These are phyloP conservation scores for Syncephalastrum sp. DNA, from an alignment of 371 early-diverging fungal species.

Conservation along the genomic window DNA sequence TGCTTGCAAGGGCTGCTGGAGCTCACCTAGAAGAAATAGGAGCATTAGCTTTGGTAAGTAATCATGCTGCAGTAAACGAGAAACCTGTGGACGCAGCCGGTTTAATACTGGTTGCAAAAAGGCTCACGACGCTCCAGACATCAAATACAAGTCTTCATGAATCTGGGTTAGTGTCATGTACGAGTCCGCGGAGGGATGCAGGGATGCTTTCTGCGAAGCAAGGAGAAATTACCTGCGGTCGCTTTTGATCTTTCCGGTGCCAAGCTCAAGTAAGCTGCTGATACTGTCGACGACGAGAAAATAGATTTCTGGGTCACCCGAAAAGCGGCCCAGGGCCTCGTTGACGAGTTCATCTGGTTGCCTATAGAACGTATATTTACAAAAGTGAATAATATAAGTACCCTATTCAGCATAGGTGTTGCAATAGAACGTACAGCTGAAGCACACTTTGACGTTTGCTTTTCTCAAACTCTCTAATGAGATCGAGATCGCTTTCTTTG, in stretches of 20 bases:
- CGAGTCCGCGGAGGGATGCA: background rate
- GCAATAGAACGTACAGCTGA: conserved; percentile 29
- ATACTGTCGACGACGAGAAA: conserved; percentile 45
- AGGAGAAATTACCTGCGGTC: conserved; percentile 17
- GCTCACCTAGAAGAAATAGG: conserved; percentile 29
- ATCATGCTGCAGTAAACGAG: background rate
- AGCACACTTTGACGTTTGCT: conserved; percentile 36
- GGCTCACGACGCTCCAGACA: conserved; percentile 39
- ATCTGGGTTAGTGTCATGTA: no score
- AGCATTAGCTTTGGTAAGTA: no score
- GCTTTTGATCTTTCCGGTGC: conserved; percentile 16
- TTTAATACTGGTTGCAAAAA: conserved; percentile 32
- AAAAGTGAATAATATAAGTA: background rate
- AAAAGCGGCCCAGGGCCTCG: conserved; percentile 29
- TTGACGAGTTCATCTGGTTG: conserved; percentile 41
- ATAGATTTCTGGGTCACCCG: conserved; percentile 38
- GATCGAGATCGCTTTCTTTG: conserved; percentile 49
- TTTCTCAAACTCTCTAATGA: conserved; percentile 44
- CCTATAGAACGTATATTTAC: conserved; percentile 8
- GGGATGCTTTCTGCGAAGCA: background rate
- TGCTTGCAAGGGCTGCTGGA: conserved; percentile 29
- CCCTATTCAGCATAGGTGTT: background rate
- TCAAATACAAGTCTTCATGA: conserved; percentile 30
- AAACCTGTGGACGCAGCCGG: conserved; percentile 25
- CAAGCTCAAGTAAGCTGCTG: conserved; percentile 27